Conservation (phyloP, 1,284 basidiomycete species). For the Ustilago cynodontis region DNA sequence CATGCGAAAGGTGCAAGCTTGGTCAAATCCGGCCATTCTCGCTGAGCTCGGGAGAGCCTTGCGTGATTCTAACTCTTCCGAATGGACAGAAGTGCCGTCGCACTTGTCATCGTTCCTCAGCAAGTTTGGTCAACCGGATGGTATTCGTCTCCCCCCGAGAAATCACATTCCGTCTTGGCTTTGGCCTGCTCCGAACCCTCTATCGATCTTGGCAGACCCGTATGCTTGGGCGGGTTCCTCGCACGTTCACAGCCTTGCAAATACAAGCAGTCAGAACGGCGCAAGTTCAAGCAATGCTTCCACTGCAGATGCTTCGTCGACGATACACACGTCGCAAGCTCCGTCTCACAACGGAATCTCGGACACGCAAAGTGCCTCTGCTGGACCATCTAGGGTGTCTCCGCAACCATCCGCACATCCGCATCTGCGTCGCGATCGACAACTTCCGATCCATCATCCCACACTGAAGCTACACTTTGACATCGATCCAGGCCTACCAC, state of each 20-base stretch:
- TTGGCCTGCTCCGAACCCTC: conserved; percentile 52
- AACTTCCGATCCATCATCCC: conserved; percentile 61
- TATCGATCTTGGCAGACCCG: conserved; percentile 37
- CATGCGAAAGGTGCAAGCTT: conserved; percentile 66
- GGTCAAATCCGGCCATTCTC: conserved; percentile 52
- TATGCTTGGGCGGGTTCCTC: conserved; percentile 36
- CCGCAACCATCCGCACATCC: conserved; percentile 16
- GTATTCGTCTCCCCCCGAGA: conserved; percentile 54
- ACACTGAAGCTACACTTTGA: conserved; percentile 63
- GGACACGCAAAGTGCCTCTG: background rate
- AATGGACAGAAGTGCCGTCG: conserved; percentile 55
- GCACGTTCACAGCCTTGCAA: conserved; percentile 4
- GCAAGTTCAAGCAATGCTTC: background rate
- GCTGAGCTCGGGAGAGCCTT: conserved; percentile 60
- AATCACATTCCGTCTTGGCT: conserved; percentile 59
- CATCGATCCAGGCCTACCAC: conserved; percentile 42
- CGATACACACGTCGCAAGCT: conserved; percentile 11
- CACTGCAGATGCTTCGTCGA: conserved; percentile 2
- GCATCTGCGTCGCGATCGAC: conserved; percentile 20
- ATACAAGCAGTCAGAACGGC: conserved; percentile 16
- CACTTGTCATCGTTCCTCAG: conserved; percentile 57
- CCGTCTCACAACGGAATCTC: conserved; percentile 7
- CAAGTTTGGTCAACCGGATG: conserved; percentile 65
- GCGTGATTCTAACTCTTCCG: conserved; percentile 53
- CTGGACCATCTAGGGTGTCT: background rate